Evolutionary conservation across 345 rosid genomes (phyloP), one percentile per base, ranked within the genome.

Genomic region (Bretschneidera sinensis): DNA sequence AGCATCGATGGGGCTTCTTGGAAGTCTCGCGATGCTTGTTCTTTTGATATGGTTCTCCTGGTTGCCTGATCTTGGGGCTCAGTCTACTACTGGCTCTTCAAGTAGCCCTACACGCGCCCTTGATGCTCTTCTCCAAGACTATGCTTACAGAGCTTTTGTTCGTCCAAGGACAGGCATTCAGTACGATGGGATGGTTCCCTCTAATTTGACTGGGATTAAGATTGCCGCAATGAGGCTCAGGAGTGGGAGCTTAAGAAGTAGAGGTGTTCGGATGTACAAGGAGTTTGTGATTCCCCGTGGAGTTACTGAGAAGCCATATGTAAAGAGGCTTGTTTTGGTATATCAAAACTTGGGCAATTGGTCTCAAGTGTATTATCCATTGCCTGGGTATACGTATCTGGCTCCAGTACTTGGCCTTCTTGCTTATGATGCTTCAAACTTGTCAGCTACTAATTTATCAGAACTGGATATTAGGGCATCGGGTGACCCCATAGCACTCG

Each of bases 311-410:
- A 51, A 6, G 9, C 89, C 88, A 11, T 86, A 91, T 57, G 99
- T 91, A 24, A 79, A 80, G 80, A 78, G 97, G 76, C 86, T 94
- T 24, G 95, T 82, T 28, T 65, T 91, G 43, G 97, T 90, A 14
- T 91, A 94, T 69, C 97, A 94, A 48, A 90, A 94, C 75, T 70
- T 91, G 71, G 96, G 86, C 11, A 86, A 91, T 76, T 81, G 76
- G 88, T 88, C 99, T 39, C 51, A 0, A n/a, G 51, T 24, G 18
- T 91, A 83, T 57, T 94, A 91, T 74, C 85, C 82, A 9, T 70
- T 88, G 16, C 52, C 79, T 17, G 76, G 73, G 56, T 78, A 91
- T 54, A 78, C 76, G 2, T 80, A 73, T 58, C 75, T 94, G 1
- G 74, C 99, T 14, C 96, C 99, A 0, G 81, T 94, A 8, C 49